Conservation (phyloP, 345 rosid species). For the Luvunga scandens region DNA sequence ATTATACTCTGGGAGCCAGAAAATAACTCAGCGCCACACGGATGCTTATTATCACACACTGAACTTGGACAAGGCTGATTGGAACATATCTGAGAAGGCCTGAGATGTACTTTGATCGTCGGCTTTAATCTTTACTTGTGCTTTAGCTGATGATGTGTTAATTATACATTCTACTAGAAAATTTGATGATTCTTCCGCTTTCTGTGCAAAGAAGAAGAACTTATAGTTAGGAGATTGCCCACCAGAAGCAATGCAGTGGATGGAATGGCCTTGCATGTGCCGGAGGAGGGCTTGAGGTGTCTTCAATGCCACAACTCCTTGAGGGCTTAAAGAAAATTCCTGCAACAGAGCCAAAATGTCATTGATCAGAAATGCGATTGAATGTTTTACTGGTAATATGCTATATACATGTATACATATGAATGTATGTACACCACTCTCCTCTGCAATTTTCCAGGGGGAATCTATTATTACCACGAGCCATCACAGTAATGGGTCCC, state of each 20-base stretch:
- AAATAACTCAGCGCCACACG: not conserved
- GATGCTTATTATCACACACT: slow-evolving; percentile 33
- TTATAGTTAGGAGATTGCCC: slow-evolving; percentile 88
- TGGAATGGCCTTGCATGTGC: slow-evolving; percentile 83
- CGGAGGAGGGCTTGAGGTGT: slow-evolving; percentile 70
- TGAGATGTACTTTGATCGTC: slow-evolving; percentile 74
- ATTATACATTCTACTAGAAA: slow-evolving; percentile 83
- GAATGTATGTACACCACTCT: not conserved
- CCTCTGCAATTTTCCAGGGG: not conserved
- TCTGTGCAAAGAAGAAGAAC: slow-evolving; percentile 94
- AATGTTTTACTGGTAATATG: not conserved
- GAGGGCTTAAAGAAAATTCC: slow-evolving; percentile 66
- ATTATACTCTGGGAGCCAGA: not conserved
- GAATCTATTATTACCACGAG: not conserved
- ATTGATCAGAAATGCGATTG: slow-evolving; percentile 2
- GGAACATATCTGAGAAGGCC: slow-evolving; percentile 55
- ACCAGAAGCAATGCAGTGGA: slow-evolving; percentile 93
- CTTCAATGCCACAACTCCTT: slow-evolving; percentile 65
- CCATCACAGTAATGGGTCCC: not conserved
- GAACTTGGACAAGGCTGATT: slow-evolving; percentile 65
- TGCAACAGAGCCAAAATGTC: slow-evolving; percentile 26
- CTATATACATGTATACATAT: not conserved
- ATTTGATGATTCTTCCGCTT: slow-evolving; percentile 61
- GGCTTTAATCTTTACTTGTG: slow-evolving; percentile 74
- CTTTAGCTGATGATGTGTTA: slow-evolving; percentile 73